phyloP scores from a whole-genome alignment of 306 rosid species.

The Corylus heterophylla region DNA sequence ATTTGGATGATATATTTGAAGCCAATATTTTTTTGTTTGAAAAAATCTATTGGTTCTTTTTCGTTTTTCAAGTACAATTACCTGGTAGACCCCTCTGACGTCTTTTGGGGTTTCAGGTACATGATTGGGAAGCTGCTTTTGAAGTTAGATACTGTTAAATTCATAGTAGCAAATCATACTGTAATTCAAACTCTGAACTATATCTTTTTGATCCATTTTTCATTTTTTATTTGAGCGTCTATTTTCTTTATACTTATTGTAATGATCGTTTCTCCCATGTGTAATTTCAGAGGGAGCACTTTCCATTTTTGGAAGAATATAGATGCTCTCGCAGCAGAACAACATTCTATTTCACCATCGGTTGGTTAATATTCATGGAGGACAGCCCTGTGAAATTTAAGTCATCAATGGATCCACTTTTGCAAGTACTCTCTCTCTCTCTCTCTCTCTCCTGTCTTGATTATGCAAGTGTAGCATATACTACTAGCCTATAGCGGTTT shows the following conservation, averaged over 20 bases:
- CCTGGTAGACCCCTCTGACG: background rate
- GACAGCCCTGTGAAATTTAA: slow-evolving; percentile 89
- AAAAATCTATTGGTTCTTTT: slow-evolving; percentile 16
- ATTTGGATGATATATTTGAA: slow-evolving; percentile 19
- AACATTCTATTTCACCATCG: slow-evolving; percentile 87
- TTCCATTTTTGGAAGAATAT: slow-evolving; percentile 85
- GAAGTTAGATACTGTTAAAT: slow-evolving; percentile 93
- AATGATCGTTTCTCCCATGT: slow-evolving; percentile 22
- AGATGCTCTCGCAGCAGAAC: slow-evolving; percentile 94
- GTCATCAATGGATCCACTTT: slow-evolving; percentile 96
- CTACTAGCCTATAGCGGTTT: no score
- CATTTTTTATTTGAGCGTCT: slow-evolving; percentile 14
- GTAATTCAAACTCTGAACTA: slow-evolving; percentile 38
- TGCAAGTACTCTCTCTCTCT: slow-evolving; percentile 56
- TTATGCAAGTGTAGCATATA: background rate
- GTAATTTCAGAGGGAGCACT: slow-evolving; percentile 80
- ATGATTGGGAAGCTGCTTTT: slow-evolving; percentile 97
- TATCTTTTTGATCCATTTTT: background rate
- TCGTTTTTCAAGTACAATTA: background rate
- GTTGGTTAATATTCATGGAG: slow-evolving; percentile 93
- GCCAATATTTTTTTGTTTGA: slow-evolving; percentile 19
- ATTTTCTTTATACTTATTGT: slow-evolving; percentile 16
- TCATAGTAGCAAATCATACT: slow-evolving; percentile 92
- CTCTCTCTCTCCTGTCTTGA: slow-evolving; percentile 23
- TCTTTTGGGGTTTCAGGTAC: slow-evolving; percentile 51